Evolutionary conservation across 257 asterid genomes (phyloP).

Genomic region (Jacaranda copaia): DNA sequence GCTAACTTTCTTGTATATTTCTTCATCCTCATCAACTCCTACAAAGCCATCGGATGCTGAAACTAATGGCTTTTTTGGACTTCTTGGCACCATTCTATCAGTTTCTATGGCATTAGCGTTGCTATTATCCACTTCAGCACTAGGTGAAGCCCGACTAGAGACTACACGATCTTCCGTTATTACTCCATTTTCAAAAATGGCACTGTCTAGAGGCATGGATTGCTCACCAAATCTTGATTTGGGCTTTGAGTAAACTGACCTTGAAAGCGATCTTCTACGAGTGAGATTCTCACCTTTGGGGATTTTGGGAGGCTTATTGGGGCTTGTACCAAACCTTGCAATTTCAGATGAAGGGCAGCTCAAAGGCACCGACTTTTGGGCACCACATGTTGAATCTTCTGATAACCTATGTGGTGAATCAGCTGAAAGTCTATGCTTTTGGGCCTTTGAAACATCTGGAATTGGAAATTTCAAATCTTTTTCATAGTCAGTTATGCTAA

Average conservation of each 20-base stretch:
- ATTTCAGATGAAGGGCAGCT: constrained; percentile 70
- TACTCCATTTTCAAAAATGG: constrained; percentile 41
- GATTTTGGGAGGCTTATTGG: constrained; percentile 72
- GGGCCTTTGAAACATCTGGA: constrained; percentile 44
- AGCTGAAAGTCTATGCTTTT: constrained; percentile 34
- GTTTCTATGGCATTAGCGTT: constrained; percentile 39
- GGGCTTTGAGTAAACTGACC: constrained; percentile 70
- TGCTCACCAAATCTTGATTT: constrained; percentile 92
- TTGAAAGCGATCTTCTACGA: constrained; percentile 60
- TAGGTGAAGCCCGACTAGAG: constrained; percentile 59
- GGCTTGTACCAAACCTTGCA: constrained; percentile 50
- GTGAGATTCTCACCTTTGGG: constrained; percentile 58
- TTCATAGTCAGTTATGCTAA: constrained; percentile 55
- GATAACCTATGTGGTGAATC: constrained; percentile 56
- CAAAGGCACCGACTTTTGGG: constrained; percentile 42
- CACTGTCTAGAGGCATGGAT: constrained; percentile 50
- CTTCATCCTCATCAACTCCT: constrained; percentile 73
- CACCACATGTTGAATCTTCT: constrained; percentile 42
- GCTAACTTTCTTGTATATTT: constrained; percentile 72
- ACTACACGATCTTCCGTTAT: constrained; percentile 39
- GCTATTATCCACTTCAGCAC: constrained; percentile 35
- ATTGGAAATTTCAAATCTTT: constrained; percentile 44
- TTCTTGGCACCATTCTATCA: constrained; percentile 39
- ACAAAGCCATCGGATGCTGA: constrained; percentile 64
- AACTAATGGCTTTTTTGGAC: constrained; percentile 66